Evolutionary conservation across 768 basidiomycete species (phyloP).

Genomic region (Mycena galopus): DNA sequence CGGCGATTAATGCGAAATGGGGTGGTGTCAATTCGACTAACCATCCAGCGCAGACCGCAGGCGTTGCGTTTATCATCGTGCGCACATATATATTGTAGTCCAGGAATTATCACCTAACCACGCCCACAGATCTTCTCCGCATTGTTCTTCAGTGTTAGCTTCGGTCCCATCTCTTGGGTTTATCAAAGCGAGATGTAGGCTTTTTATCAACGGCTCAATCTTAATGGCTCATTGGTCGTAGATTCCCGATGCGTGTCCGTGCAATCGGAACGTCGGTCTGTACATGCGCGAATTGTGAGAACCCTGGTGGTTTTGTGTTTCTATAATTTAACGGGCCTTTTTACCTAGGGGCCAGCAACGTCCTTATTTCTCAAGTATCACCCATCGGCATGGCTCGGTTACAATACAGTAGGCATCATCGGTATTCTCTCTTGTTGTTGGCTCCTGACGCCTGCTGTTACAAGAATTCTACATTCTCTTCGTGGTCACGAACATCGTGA

Average conservation of each 20-base stretch:
- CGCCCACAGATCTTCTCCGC: slow-evolving; percentile 68
- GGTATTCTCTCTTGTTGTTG: neutral
- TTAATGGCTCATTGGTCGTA: slow-evolving; percentile 51
- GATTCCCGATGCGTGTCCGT: slow-evolving; percentile 68
- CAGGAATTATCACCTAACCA: slow-evolving; percentile 59
- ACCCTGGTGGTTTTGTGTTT: neutral
- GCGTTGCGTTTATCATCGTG: slow-evolving; percentile 53
- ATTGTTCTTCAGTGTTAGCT: slow-evolving; percentile 59
- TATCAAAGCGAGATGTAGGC: slow-evolving; percentile 37
- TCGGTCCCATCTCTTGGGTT: slow-evolving; percentile 62
- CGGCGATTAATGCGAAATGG: slow-evolving; percentile 69
- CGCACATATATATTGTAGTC: slow-evolving; percentile 51
- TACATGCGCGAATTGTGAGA: slow-evolving; percentile 36
- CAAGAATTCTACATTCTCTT: slow-evolving; percentile 34
- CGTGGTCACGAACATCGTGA: slow-evolving; percentile 29
- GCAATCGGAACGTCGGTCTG: slow-evolving; percentile 46
- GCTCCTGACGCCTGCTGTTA: neutral
- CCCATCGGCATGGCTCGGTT: slow-evolving; percentile 32
- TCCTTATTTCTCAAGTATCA: slow-evolving; percentile 36
- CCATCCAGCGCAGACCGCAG: slow-evolving; percentile 61
- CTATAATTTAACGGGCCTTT: neutral
- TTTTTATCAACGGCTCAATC: too few relatives aligned
- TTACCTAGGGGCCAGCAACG: slow-evolving; percentile 30
- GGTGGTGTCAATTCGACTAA: slow-evolving; percentile 66
- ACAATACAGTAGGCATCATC: slow-evolving; percentile 12